A percentile compares a stretch with the other conserved stretches of the same genome.
phyloP scores from a whole-genome alignment of 345 rosid species.

The Moricandia arvensis region DNA sequence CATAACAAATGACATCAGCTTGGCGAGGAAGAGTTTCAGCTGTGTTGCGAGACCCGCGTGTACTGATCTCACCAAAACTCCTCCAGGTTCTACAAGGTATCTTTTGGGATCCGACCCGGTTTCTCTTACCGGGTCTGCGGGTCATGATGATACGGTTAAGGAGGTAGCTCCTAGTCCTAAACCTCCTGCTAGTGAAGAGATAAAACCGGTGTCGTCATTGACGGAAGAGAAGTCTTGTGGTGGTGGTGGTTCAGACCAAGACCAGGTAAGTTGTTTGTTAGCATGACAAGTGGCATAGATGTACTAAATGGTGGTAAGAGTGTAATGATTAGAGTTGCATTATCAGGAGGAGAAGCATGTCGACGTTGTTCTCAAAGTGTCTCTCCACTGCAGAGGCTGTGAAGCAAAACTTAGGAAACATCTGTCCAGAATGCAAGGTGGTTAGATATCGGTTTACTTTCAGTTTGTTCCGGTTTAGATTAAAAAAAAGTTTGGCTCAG shows the following conservation, averaged over 20 bases:
- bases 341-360: slow-evolving; percentile 43
- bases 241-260: slow-evolving; percentile 24
- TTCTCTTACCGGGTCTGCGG: slow-evolving; percentile 42
- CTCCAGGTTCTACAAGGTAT: slow-evolving; percentile 74
- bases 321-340: slow-evolving; percentile 9
- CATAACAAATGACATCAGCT: slow-evolving; percentile 19
- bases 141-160: slow-evolving; percentile 42
- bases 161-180: background rate
- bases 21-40: slow-evolving; percentile 44
- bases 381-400: slow-evolving; percentile 90
- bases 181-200: slow-evolving; percentile 8
- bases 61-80: slow-evolving; percentile 50
- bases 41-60: slow-evolving; percentile 37
- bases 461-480: background rate
- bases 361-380: slow-evolving; percentile 86
- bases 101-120: slow-evolving; percentile 51
- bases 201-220: background rate
- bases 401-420: slow-evolving; percentile 90
- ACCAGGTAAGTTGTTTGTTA: slow-evolving; percentile 29
- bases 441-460: background rate
- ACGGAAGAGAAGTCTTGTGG: background rate
- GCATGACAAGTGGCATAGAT: background rate
- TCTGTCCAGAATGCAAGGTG: slow-evolving; percentile 88
- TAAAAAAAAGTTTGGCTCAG: background rate
- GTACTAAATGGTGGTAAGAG: background rate